These are phyloP conservation scores for Rosa multiflora DNA, from an alignment of 306 rosid genomes.

Conservation along the genomic window DNA sequence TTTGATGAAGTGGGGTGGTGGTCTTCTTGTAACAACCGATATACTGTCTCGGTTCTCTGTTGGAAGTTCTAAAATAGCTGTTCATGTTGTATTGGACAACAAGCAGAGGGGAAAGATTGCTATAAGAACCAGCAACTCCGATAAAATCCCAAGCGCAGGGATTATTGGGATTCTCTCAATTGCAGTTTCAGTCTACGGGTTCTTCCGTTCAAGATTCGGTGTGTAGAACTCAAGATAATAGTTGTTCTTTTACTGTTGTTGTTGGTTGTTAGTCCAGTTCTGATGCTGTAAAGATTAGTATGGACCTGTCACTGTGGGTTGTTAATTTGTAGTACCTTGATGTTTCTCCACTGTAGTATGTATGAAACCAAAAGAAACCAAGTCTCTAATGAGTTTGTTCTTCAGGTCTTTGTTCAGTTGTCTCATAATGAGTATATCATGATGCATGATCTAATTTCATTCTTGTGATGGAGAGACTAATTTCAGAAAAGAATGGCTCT, in stretches of 20 bases:
- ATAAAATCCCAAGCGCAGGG: conserved; percentile 26
- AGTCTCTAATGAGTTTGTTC: conserved; percentile 10
- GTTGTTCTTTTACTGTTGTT: background rate
- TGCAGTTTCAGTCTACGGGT: conserved; percentile 21
- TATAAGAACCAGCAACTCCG: conserved; percentile 22
- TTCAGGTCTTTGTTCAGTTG: background rate
- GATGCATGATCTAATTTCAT: background rate
- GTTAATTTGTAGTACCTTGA: background rate
- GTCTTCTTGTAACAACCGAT: conserved; percentile 11
- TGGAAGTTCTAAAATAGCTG: conserved; percentile 23
- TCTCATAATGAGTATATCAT: background rate
- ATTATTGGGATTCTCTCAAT: conserved; percentile 29
- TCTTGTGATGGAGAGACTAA: no score
- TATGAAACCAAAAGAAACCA: background rate
- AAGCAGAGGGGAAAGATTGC: conserved; percentile 24
- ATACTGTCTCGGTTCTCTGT: conserved; percentile 24
- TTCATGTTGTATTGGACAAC: conserved; percentile 15
- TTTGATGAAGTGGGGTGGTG: conserved; percentile 22
- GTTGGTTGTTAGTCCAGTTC: no score
- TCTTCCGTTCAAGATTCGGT: conserved; percentile 4
- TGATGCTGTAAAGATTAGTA: background rate
- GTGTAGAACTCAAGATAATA: background rate
- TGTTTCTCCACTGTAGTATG: background rate
- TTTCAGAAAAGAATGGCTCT: no score
- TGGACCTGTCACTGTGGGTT: background rate